phyloP scores from a whole-genome alignment of 345 rosid species.

The Dipteronia sinensis region DNA sequence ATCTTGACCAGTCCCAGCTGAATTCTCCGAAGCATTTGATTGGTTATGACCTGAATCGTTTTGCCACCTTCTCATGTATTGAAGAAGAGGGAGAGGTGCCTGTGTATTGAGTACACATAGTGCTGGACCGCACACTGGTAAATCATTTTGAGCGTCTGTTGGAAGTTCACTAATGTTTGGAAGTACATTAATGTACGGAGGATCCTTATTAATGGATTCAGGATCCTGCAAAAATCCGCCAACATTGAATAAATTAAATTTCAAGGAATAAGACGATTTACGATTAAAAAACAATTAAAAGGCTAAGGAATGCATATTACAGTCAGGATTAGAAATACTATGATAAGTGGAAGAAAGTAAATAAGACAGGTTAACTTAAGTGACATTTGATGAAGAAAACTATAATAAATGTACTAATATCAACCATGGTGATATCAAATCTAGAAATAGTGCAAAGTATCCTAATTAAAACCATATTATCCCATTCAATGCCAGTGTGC shows the following conservation, averaged over 20 bases:
- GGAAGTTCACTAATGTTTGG: constrained; percentile 38
- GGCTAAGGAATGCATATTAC: not conserved
- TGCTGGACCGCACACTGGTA: constrained; percentile 44
- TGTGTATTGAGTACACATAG: constrained; percentile 55
- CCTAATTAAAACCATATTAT: not conserved
- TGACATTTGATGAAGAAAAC: not conserved
- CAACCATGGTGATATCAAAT: not conserved
- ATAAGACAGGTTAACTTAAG: not conserved
- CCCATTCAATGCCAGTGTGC: not conserved
- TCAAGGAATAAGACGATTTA: not conserved
- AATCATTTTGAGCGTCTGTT: constrained; percentile 28
- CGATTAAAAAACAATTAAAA: not conserved
- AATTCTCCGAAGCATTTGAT: constrained; percentile 54
- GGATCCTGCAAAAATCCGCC: constrained; percentile 37
- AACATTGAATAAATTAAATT: constrained; percentile 10
- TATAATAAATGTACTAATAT: not conserved
- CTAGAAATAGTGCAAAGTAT: not conserved
- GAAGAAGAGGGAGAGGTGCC: constrained; percentile 63
- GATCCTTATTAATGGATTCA: constrained; percentile 23
- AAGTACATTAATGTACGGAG: constrained; percentile 24
- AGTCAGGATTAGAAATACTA: no score
- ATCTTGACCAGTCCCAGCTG: constrained; percentile 59
- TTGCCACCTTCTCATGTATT: constrained; percentile 71
- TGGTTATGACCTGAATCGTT: constrained; percentile 45
- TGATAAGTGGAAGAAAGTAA: not conserved